Evolutionary conservation across 2,329 filamentous ascomycete genomes (phyloP), one percentile per base, ranked within the genome.

Genomic region (Microthyrium microscopicum): DNA sequence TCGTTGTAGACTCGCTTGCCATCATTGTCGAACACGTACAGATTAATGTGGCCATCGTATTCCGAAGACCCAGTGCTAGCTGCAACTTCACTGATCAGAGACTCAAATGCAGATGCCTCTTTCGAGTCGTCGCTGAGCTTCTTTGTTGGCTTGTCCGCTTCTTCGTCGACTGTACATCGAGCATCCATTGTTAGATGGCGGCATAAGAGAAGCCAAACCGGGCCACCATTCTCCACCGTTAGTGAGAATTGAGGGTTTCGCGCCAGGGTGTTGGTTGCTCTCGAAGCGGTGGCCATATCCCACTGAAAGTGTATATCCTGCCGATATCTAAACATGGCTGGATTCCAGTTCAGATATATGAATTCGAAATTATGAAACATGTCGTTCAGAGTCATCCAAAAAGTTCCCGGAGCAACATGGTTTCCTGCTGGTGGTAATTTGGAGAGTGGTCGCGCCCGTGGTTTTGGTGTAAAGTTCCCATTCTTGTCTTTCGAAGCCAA

Each of bases 261-360:
- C 8, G 82, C 59, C 13, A 81, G 72, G 48, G 80, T 92, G 41
- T 84, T 79, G 1, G 73, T 73, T 36, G 80, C 77, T 33, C 72
- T 64, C 3, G 62, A 26, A 55, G 51, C 20, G 50, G 51, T 15
- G 15, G 57, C 52, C n/a, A 76, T 51, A 38, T 76, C 66, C 89
- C 89, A 98, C 2, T 66, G 65, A 48, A 95, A 92, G 54, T 98
- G 89, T 36, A 85, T 73, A 46, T 98, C 85, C 52, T 93, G 77
- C 6, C 85, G 74, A 49, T 79, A 60, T 2, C 62, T 61, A 55
- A 98, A 98, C 1, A 93, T 61, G 1, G 69, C 67, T 0, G 89
- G 85, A 42, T 93, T 94, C 89, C 89, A 98, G 55, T 95, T 98
- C 35, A 98, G 64, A 53, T 95, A 98, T 43, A 98, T 71, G 13